Evolutionary conservation across 495 filamentous ascomycete species (phyloP), one percentile per base, ranked within the genome.

Genomic region (Talaromyces borbonicus): DNA sequence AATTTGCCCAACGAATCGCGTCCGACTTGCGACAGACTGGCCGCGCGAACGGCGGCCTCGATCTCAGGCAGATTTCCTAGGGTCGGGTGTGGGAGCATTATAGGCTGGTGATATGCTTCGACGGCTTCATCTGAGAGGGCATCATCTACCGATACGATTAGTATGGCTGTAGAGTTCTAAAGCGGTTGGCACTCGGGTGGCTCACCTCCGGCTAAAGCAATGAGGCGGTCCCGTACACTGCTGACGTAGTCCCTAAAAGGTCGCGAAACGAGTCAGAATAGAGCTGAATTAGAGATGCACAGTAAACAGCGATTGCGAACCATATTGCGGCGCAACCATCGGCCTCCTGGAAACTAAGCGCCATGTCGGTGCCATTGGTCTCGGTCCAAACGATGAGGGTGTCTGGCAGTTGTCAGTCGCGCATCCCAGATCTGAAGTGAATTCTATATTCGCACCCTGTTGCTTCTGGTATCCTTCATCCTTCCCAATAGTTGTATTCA

Each of bases 351-450:
- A 98, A 98, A 62, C 90, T 96, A 45, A 98, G 75, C 25, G 92
- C 92, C 92, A 98, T 97, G 59, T 98, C 92, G 47, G 85, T 81
- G 22, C 84, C 84, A 67, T 78, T 85, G 32, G 62, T 65, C 57
- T 98, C 92, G 15, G 92, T 96, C 92, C 92, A 98, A 36, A 98
- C 89, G 37, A 98, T 98, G 36, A 98, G 77, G 12, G 92, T 98
- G 62, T 97, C 92, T 89, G 63, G 41, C 55, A 25, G 54, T 59
- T 50, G 45, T 51, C 30, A 26, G 36, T 31, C 18, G 51, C 18
- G 43, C 8, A 23, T 40, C 25, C 43, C 25, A 49, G 41, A 36
- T 51, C 35, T 40, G 43, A 36, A 45, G n/a, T n/a, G n/a, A n/a
- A n/a, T n/a, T n/a, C n/a, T 8, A 22, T 27, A 36, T 57, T 50